These are phyloP conservation scores for Penicillium steckii DNA, from an alignment of 495 filamentous ascomycete genomes.

Conservation along the genomic window DNA sequence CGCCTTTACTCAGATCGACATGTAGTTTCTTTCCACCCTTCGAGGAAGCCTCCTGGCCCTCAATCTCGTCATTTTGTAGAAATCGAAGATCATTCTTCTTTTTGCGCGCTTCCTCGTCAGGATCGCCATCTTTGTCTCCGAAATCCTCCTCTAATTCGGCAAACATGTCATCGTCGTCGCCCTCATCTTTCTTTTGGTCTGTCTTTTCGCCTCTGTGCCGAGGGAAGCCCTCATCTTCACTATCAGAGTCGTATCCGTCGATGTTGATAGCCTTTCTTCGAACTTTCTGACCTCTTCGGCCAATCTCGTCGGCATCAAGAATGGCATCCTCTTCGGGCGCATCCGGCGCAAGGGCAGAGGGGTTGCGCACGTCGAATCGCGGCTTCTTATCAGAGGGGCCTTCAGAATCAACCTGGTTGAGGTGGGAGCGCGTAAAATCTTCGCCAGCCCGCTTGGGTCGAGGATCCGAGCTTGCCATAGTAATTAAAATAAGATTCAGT, in stretches of 20 bases:
- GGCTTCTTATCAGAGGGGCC: constrained; percentile 65
- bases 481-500: not conserved
- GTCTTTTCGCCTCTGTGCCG: constrained; percentile 61
- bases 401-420: constrained; percentile 51
- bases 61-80: constrained; percentile 71
- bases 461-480: constrained; percentile 63
- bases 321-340: constrained; percentile 76
- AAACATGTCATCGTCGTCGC: constrained; percentile 84
- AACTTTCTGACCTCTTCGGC: constrained; percentile 68
- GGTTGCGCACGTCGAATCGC: constrained; percentile 93
- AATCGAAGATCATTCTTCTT: constrained; percentile 80
- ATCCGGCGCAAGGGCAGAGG: constrained; percentile 79
- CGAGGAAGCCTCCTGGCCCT: constrained; percentile 76
- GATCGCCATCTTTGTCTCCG: constrained; percentile 51
- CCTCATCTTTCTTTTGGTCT: constrained; percentile 46
- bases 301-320: constrained; percentile 90
- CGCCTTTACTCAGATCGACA: constrained; percentile 51
- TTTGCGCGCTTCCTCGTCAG: constrained; percentile 49
- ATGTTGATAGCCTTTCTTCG: constrained; percentile 93
- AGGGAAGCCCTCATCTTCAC: constrained; percentile 86
- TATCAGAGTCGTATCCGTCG: constrained; percentile 95
- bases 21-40: constrained; percentile 70
- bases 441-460: constrained; percentile 83
- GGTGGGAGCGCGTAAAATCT: constrained; percentile 70
- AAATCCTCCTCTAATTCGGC: constrained; percentile 68